Evolutionary conservation across 1,139 yeast genomes (phyloP).

Genomic region (Petasospora fabianii): DNA sequence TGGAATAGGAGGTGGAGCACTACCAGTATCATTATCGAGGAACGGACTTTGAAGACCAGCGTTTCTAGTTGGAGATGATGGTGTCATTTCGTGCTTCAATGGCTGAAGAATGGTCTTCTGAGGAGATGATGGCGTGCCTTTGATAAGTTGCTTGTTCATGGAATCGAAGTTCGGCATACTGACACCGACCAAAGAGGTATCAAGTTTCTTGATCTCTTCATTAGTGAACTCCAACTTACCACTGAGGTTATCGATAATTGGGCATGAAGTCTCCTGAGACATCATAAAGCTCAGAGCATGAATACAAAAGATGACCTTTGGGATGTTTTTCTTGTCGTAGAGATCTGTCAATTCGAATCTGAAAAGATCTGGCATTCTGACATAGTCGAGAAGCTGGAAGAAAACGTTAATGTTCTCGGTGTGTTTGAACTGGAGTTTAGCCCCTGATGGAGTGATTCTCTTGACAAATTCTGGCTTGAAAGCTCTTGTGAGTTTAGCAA

Average conservation of each 20-base stretch:
- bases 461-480: conserved; percentile 66
- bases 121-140: conserved; percentile 14
- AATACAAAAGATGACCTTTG: conserved; percentile 89
- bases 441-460: conserved; percentile 50
- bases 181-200: conserved; percentile 58
- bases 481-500: conserved; percentile 74
- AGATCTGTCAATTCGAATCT: conserved; percentile 89
- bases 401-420: conserved; percentile 91
- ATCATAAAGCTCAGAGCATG: conserved; percentile 83
- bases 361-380: conserved; percentile 81
- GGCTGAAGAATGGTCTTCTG: conserved; percentile 6
- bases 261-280: conserved; percentile 43
- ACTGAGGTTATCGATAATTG: conserved; percentile 60
- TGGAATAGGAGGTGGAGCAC: conserved; percentile 12
- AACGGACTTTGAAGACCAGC: conserved; percentile 13
- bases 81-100: conserved; percentile 5
- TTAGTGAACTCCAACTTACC: conserved; percentile 61
- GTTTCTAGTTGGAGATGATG: conserved; percentile 7
- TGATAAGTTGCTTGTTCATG: conserved; percentile 24
- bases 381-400: conserved; percentile 63
- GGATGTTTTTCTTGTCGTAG: conserved; percentile 88
- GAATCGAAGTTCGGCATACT: conserved; percentile 61
- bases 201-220: conserved; percentile 66
- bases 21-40: conserved; percentile 9
- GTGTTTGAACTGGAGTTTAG: conserved; percentile 70